Percentiles rank a stretch among this genome's conserved stretches.
phyloP scores from a whole-genome alignment of 2,329 filamentous ascomycete species.

The Ophiocordyceps camponoti-leonardi region DNA sequence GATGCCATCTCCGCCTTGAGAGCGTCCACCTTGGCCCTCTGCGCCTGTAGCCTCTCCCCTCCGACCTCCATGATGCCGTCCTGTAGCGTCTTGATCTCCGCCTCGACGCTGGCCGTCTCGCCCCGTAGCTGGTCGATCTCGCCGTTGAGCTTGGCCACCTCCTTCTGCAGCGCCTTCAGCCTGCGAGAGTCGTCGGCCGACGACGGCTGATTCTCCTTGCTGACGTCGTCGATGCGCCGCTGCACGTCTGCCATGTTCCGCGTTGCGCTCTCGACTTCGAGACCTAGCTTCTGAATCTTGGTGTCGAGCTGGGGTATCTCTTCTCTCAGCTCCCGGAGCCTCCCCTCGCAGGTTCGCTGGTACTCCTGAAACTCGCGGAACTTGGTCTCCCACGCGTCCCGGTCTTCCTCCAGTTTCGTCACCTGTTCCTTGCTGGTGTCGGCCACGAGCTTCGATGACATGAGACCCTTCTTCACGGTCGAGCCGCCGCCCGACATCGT shows the following conservation, averaged over 20 bases:
- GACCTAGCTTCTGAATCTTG: constrained; percentile 72
- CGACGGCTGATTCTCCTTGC: constrained; percentile 62
- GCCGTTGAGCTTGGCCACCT: constrained; percentile 54
- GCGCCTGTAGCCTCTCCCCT: constrained; percentile 76
- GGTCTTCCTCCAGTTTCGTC: constrained; percentile 67
- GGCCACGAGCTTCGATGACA: constrained; percentile 90
- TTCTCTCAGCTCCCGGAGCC: constrained; percentile 54
- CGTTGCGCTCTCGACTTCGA: constrained; percentile 77
- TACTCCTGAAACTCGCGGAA: constrained; percentile 76
- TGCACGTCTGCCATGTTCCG: constrained; percentile 72
- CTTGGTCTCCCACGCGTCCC: constrained; percentile 67
- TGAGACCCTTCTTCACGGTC: constrained; percentile 75
- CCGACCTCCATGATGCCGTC: constrained; percentile 98
- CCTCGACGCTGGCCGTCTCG: constrained; percentile 80
- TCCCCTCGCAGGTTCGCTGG: constrained; percentile 61
- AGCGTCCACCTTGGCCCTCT: constrained; percentile 80
- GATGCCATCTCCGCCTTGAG: constrained; percentile 73
- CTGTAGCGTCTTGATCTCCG: constrained; percentile 82
- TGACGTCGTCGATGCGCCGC: constrained; percentile 70
- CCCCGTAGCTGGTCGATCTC: constrained; percentile 65
- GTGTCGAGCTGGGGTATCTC: constrained; percentile 76
- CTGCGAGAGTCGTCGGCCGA: constrained; percentile 67
- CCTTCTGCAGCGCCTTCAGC: constrained; percentile 56
- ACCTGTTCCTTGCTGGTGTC: constrained; percentile 84
- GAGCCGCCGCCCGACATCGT: constrained; percentile 97